Evolutionary conservation across 139 green algal species (phyloP).

Genomic region (Raphidocelis subcapitata): DNA sequence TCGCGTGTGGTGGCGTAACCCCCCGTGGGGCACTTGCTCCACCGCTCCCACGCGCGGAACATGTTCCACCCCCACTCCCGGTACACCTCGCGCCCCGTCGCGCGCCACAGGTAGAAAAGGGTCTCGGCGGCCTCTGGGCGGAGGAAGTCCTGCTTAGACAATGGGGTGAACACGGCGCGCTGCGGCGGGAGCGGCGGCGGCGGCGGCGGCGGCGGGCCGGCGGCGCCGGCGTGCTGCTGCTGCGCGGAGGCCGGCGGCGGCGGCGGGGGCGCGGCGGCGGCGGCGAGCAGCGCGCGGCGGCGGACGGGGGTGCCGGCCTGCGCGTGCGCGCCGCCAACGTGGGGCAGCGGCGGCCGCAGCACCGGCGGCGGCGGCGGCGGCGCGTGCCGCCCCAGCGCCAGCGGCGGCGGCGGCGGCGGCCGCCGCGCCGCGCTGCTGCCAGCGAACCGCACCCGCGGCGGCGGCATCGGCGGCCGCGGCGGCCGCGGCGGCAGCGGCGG

Average conservation of each 20-base stretch:
- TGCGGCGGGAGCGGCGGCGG: conserved; percentile 9
- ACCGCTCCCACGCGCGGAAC: conserved; percentile 75
- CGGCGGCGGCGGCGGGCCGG: neutral
- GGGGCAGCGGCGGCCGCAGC: conserved; percentile 1
- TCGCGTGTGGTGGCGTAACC: conserved; percentile 66
- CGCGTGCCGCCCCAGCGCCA: neutral
- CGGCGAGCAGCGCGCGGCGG: no score
- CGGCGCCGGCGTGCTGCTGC: no score
- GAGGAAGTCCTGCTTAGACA: conserved; percentile 62
- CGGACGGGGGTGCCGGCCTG: no score
- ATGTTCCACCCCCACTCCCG: conserved; percentile 81
- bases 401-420: neutral
- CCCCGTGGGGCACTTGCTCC: conserved; percentile 44
- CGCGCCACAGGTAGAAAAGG: conserved; percentile 81
- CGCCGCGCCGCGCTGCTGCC: neutral
- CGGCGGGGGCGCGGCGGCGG: no score
- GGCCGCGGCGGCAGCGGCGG: neutral
- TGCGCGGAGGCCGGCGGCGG: no score
- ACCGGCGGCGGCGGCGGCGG: neutral
- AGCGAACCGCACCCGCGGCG: neutral
- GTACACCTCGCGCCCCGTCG: conserved; percentile 72
- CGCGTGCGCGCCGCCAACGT: no score
- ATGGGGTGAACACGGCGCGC: neutral
- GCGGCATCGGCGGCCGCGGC: neutral
- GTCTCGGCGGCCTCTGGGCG: conserved; percentile 83